These are phyloP conservation scores for Punica granatum DNA, from an alignment of 345 rosid species.

Conservation along the genomic window DNA sequence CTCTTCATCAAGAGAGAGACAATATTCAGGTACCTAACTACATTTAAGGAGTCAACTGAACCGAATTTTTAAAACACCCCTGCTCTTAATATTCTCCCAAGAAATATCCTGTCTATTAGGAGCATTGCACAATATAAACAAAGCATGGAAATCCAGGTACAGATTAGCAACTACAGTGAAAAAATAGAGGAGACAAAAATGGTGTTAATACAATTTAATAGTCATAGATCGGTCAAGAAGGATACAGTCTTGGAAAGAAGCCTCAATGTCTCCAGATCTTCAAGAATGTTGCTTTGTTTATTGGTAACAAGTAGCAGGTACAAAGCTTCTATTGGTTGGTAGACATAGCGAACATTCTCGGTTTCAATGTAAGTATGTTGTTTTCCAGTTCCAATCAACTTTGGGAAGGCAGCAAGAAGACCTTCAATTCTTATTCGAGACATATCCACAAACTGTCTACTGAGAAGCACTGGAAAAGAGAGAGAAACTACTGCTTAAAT, in stretches of 20 bases:
- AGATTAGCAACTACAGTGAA: not conserved
- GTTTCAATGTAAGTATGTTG: slow-evolving; percentile 97
- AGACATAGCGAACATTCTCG: slow-evolving; percentile 96
- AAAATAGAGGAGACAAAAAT: not conserved
- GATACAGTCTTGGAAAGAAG: slow-evolving; percentile 95
- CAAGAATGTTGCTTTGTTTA: slow-evolving; percentile 97
- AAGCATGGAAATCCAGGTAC: not conserved
- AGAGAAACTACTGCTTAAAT: not conserved
- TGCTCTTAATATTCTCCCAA: not conserved
- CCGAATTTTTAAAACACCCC: not conserved
- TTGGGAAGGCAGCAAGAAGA: slow-evolving; percentile 99
- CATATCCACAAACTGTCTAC: slow-evolving; percentile 98
- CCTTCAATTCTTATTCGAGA: slow-evolving; percentile 94
- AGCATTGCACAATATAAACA: not conserved
- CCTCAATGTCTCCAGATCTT: slow-evolving; percentile 90
- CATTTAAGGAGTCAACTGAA: slow-evolving; percentile 34
- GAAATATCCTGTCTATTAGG: not conserved
- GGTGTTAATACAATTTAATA: slow-evolving; percentile 1
- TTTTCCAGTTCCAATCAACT: slow-evolving; percentile 94
- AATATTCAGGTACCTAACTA: slow-evolving; percentile 86
- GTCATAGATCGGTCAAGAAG: slow-evolving; percentile 11
- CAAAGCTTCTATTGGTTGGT: slow-evolving; percentile 90
- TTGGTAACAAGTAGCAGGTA: slow-evolving; percentile 90
- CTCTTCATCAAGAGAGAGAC: slow-evolving; percentile 82
- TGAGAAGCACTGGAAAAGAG: slow-evolving; percentile 64